phyloP scores from a whole-genome alignment of 768 basidiomycete species.

The Boletus reticulatus region DNA sequence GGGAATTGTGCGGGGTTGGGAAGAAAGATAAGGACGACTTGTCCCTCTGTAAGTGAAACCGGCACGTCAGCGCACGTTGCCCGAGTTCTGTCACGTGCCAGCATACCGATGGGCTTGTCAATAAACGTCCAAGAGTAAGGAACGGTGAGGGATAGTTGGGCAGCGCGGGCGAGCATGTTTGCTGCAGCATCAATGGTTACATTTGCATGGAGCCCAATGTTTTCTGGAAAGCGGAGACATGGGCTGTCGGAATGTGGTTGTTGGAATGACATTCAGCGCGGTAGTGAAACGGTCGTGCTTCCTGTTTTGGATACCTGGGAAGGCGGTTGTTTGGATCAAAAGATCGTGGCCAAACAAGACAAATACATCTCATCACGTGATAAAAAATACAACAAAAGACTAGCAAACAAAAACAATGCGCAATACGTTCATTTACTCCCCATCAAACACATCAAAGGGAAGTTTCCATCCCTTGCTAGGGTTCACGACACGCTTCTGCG shows the following conservation, averaged over 20 bases:
- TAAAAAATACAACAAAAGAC: not conserved
- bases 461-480: constrained; percentile 62
- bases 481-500: constrained; percentile 53
- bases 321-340: constrained; percentile 31
- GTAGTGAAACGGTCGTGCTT: not conserved
- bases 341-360: constrained; percentile 24
- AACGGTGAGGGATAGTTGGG: constrained; percentile 49
- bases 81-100: not conserved
- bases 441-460: constrained; percentile 62
- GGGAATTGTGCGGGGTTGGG: constrained; percentile 60
- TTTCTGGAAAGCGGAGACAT: constrained; percentile 71
- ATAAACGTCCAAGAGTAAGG: constrained; percentile 76
- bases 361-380: constrained; percentile 13
- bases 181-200: constrained; percentile 57
- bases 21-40: constrained; percentile 64
- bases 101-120: constrained; percentile 71
- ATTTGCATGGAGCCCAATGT: constrained; percentile 53
- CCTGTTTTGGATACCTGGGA: constrained; percentile 9
- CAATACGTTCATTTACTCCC: constrained; percentile 19
- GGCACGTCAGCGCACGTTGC: not conserved
- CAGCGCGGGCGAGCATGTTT: constrained; percentile 60
- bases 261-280: constrained; percentile 27
- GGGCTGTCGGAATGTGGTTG: constrained; percentile 59
- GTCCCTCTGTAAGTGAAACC: constrained; percentile 48
- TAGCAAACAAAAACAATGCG: no score